phyloP scores from a whole-genome alignment of 495 filamentous ascomycete species.

The Hyaloscypha hepaticicola region DNA sequence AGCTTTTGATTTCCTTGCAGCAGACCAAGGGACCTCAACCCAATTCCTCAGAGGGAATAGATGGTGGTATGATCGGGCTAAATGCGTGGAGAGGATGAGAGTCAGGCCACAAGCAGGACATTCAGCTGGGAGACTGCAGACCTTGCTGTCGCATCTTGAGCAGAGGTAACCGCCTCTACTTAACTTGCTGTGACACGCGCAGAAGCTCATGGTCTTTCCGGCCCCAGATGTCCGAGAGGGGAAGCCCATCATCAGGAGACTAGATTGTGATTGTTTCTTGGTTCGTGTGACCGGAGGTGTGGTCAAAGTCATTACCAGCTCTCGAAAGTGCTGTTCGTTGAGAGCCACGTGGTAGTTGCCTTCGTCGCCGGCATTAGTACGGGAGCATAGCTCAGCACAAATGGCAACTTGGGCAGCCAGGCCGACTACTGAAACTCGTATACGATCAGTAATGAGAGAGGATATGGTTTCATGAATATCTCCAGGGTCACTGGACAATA shows the following conservation, averaged over 20 bases:
- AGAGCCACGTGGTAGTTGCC: slow-evolving; percentile 78
- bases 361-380: slow-evolving; percentile 79
- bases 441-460: slow-evolving; percentile 70
- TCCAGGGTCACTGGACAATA: slow-evolving; percentile 85
- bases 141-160: slow-evolving; percentile 83
- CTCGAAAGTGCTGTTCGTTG: slow-evolving; percentile 84
- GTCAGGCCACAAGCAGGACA: slow-evolving; percentile 91
- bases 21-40: slow-evolving; percentile 82
- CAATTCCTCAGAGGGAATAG: slow-evolving; percentile 90
- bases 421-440: slow-evolving; percentile 84
- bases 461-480: slow-evolving; percentile 92
- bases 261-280: slow-evolving; percentile 64
- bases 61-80: slow-evolving; percentile 94
- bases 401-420: slow-evolving; percentile 89
- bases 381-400: slow-evolving; percentile 81
- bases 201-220: slow-evolving; percentile 63
- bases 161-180: slow-evolving; percentile 88
- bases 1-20: slow-evolving; percentile 49
- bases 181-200: slow-evolving; percentile 86
- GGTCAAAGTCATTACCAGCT: slow-evolving; percentile 83
- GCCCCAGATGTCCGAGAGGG: slow-evolving; percentile 70
- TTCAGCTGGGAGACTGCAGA: slow-evolving; percentile 87
- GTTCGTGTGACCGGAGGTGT: slow-evolving; percentile 81
- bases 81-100: slow-evolving; percentile 93
- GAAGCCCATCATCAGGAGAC: slow-evolving; percentile 97